phyloP scores from a whole-genome alignment of 441 rosid genomes.

The Bruguiera hainesii region DNA sequence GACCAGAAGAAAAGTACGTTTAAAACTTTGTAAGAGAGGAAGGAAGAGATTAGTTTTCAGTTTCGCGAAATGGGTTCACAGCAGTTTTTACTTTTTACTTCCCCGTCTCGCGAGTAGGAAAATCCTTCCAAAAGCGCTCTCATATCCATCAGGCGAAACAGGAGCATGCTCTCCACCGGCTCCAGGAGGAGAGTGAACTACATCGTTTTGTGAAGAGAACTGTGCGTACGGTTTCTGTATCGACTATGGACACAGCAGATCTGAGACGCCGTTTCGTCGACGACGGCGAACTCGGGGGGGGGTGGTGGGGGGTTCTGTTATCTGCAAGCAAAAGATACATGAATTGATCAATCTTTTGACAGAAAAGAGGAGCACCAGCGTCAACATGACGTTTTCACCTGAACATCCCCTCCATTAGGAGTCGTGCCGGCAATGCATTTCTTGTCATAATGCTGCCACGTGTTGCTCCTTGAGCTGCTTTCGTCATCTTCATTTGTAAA shows the following conservation, averaged over 20 bases:
- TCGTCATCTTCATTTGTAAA: no score
- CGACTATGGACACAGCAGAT: background rate
- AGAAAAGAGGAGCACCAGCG: constrained; percentile 13
- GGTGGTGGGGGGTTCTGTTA: background rate
- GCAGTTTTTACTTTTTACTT: constrained; percentile 4
- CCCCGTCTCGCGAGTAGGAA: background rate
- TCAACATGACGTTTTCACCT: constrained; percentile 38
- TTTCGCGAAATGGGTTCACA: constrained; percentile 21
- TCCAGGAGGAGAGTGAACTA: no score
- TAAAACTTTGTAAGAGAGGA: no score
- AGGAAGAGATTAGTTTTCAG: background rate
- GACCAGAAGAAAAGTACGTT: background rate
- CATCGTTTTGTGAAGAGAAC: background rate
- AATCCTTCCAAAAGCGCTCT: no score
- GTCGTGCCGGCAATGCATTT: no score
- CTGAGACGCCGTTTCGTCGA: background rate
- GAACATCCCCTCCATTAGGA: background rate
- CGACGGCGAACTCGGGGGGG: background rate
- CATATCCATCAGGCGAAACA: no score
- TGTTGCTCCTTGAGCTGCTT: background rate
- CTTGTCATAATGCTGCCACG: background rate
- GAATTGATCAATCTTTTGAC: background rate
- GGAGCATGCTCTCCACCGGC: no score
- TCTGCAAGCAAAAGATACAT: constrained; percentile 42
- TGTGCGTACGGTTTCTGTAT: background rate